phyloP scores from a whole-genome alignment of 768 basidiomycete species.

The Trametes cubensis region DNA sequence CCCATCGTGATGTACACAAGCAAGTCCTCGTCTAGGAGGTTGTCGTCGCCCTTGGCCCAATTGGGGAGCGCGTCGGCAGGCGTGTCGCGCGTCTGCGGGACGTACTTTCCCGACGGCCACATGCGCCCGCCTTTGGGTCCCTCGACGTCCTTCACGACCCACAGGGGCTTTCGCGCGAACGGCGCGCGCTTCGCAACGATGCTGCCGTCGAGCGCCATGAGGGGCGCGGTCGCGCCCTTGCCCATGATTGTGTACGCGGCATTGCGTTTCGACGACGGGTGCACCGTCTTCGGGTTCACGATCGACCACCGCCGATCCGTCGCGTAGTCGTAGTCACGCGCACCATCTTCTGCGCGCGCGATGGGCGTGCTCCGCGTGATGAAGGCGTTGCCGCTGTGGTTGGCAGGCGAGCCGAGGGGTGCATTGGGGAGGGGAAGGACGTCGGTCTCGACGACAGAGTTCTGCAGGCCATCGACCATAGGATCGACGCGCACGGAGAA shows the following conservation, averaged over 20 bases:
- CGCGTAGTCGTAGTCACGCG: constrained; percentile 63
- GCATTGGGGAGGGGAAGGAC: constrained; percentile 61
- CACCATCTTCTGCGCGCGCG: constrained; percentile 56
- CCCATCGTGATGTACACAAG: constrained; percentile 78
- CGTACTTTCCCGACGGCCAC: constrained; percentile 88
- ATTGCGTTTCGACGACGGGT: constrained; percentile 68
- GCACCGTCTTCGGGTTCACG: constrained; percentile 66
- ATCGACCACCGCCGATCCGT: constrained; percentile 85
- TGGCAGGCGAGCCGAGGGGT: constrained; percentile 72
- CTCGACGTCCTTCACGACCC: constrained; percentile 81
- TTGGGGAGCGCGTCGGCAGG: constrained; percentile 72
- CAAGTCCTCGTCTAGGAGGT: constrained; percentile 76
- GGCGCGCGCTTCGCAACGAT: constrained; percentile 75
- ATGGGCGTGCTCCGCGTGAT: constrained; percentile 61
- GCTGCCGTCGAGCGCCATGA: constrained; percentile 66
- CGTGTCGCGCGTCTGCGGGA: constrained; percentile 74
- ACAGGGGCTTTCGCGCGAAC: constrained; percentile 73
- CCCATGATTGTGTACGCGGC: constrained; percentile 71
- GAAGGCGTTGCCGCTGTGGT: constrained; percentile 90
- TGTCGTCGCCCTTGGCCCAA: constrained; percentile 70
- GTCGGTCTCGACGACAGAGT: constrained; percentile 84
- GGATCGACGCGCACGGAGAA: constrained; percentile 82
- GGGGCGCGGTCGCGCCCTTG: constrained; percentile 67
- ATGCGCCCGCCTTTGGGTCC: constrained; percentile 59
- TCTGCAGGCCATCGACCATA: constrained; percentile 86